phyloP scores from a whole-genome alignment of 2,329 filamentous ascomycete species.

The Diaporthe vaccinii region DNA sequence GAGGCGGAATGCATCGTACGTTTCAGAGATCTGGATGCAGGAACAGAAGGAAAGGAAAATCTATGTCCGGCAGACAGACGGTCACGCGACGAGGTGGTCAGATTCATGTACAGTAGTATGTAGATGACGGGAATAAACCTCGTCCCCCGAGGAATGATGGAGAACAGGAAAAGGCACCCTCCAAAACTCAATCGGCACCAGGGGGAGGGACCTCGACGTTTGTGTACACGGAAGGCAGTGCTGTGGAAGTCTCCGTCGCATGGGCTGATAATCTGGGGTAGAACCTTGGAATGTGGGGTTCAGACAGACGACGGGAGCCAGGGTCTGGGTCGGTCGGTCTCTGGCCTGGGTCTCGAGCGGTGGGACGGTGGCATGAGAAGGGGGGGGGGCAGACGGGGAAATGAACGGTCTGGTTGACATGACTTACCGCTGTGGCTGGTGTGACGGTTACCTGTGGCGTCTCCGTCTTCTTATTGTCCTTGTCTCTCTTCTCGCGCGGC shows the following conservation, averaged over 20 bases:
- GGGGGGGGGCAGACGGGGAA: neutral
- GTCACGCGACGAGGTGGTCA: constrained; percentile 34
- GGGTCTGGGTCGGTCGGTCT: constrained; percentile 10
- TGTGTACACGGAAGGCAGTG: neutral
- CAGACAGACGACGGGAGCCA: constrained; percentile 26
- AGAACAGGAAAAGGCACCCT: neutral
- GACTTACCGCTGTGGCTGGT: constrained; percentile 39
- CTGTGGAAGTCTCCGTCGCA: constrained; percentile 36
- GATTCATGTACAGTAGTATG: constrained; percentile 27
- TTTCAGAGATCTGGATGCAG: constrained; percentile 33
- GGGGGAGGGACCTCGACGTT: constrained; percentile 1
- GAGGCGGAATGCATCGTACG: constrained; percentile 23
- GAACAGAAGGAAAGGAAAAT: constrained; percentile 27
- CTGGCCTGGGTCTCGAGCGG: constrained; percentile 2
- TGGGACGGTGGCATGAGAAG: neutral
- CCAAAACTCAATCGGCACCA: constrained; percentile 32
- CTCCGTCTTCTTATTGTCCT: constrained; percentile 26
- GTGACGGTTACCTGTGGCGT: constrained; percentile 28
- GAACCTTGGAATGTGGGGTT: constrained; percentile 38
- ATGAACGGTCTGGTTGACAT: constrained; percentile 10
- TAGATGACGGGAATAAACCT: constrained; percentile 21
- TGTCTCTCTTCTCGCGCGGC: constrained; percentile 22
- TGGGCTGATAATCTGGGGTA: constrained; percentile 43
- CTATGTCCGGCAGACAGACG: neutral
- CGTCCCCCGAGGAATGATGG: constrained; percentile 4